Percentiles rank a stretch among this genome's conserved stretches.
Conservation (phyloP, 148 eudicot species). For the Salicornia ramosissima region DNA sequence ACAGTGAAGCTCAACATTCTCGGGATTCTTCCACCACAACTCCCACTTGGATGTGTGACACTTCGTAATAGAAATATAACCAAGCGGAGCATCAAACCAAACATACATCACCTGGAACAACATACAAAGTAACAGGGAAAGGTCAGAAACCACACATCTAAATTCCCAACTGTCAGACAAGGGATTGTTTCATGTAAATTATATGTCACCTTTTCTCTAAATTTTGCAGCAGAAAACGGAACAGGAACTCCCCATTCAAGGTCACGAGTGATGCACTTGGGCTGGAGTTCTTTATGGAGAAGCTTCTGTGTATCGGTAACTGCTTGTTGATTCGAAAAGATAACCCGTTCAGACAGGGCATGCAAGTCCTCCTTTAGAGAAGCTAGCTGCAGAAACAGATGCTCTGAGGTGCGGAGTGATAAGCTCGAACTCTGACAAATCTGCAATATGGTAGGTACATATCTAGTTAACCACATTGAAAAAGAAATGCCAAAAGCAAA, state of each 20-base stretch:
- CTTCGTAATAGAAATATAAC: slow-evolving; percentile 13
- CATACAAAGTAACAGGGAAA: background rate
- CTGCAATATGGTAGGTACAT: background rate
- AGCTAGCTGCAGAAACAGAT: slow-evolving; percentile 3
- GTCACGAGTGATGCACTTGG: slow-evolving; percentile 15
- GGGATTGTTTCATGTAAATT: too few species aligned
- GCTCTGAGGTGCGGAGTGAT: background rate
- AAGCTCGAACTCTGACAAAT: background rate
- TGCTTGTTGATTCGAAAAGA: background rate
- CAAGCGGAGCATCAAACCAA: slow-evolving; percentile 18
- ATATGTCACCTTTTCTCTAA: background rate
- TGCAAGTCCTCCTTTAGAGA: background rate
- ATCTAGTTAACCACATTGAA: background rate
- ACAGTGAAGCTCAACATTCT: slow-evolving; percentile 11
- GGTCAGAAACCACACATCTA: background rate
- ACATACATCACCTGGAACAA: slow-evolving; percentile 12
- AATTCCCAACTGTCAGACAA: too few species aligned
- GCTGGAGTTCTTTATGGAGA: background rate
- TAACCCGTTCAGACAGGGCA: background rate
- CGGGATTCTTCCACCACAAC: slow-evolving; percentile 13
- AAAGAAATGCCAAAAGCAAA: background rate
- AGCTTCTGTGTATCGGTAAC: background rate
- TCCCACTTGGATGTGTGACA: slow-evolving; percentile 14
- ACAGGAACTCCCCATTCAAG: slow-evolving; percentile 21
- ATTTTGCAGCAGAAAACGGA: background rate